Evolutionary conservation across 305 asterid species (phyloP).

Genomic region (Rubia occidens): DNA sequence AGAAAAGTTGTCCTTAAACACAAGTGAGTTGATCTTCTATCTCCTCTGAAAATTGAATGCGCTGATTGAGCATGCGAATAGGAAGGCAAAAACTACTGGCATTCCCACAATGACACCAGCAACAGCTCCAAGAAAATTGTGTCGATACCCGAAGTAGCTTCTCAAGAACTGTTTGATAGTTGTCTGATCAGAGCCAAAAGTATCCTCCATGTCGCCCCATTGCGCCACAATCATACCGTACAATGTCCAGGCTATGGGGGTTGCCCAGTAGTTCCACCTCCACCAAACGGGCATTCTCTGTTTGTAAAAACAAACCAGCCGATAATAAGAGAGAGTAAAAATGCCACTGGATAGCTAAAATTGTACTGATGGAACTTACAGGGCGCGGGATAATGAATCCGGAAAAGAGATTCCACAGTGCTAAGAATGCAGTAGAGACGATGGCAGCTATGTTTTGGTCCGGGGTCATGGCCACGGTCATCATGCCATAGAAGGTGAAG

Average conservation of each 20-base stretch:
- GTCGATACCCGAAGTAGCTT: constrained; percentile 35
- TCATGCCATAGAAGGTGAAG: constrained; percentile 23
- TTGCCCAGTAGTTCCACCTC: constrained; percentile 26
- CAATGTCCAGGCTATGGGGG: constrained; percentile 26
- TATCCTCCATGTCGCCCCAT: constrained; percentile 15
- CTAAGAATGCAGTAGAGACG: constrained; percentile 10
- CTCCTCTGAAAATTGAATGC: constrained; percentile 41
- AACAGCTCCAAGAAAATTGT: constrained; percentile 31
- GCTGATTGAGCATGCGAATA: constrained; percentile 34
- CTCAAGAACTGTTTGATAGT: constrained; percentile 28
- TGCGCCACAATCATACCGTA: constrained; percentile 25
- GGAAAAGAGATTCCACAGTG: constrained; percentile 19
- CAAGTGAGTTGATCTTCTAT: background rate
- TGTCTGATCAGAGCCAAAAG: constrained; percentile 2
- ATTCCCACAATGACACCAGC: constrained; percentile 30
- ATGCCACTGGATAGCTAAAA: background rate
- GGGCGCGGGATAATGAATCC: constrained; percentile 15
- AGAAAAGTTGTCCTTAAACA: too few relatives aligned
- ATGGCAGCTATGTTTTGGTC: constrained; percentile 17
- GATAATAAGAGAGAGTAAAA: background rate
- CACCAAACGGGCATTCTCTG: constrained; percentile 32
- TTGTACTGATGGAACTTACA: background rate
- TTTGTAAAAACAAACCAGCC: background rate
- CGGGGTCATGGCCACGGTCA: constrained; percentile 18
- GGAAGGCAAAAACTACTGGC: constrained; percentile 25